Evolutionary conservation across 139 green algal genomes (phyloP).

Genomic region (Picochlorum sp.): DNA sequence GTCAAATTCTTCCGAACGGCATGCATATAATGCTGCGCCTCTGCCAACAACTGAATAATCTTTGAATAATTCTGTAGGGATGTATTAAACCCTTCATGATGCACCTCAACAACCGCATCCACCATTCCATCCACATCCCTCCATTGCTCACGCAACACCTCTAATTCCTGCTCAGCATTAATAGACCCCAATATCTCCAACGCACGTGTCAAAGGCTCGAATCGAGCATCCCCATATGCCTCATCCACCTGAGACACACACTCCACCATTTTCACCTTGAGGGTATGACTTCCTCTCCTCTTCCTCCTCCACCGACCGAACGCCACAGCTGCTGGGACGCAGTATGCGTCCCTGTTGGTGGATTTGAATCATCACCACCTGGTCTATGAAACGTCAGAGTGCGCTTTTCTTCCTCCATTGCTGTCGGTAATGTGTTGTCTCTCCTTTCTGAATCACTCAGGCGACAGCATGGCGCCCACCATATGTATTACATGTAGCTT

Average conservation of each 20-base stretch:
- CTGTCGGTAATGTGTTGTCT: no score
- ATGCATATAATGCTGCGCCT: constrained; percentile 52
- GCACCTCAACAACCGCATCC: constrained; percentile 54
- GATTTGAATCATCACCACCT: no score
- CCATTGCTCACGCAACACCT: constrained; percentile 53
- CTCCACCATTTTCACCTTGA: no score
- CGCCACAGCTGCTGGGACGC: background rate
- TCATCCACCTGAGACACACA: background rate
- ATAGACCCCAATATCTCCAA: constrained; percentile 56
- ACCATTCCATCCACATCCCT: constrained; percentile 45
- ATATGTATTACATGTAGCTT: no score
- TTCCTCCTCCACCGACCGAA: background rate
- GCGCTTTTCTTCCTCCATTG: no score
- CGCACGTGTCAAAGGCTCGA: constrained; percentile 69
- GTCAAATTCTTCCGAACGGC: constrained; percentile 43
- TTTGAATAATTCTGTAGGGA: constrained; percentile 79
- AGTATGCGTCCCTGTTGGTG: no score
- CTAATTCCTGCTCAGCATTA: constrained; percentile 41
- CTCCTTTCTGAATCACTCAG: no score
- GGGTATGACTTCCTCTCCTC: background rate
- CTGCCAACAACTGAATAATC: constrained; percentile 70
- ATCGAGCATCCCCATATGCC: constrained; percentile 43
- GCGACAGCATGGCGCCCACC: no score
- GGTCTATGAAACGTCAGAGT: no score
- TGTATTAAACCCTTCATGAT: constrained; percentile 75